phyloP scores from a whole-genome alignment of 495 filamentous ascomycete species.

The Sphaerosporella brunnea region DNA sequence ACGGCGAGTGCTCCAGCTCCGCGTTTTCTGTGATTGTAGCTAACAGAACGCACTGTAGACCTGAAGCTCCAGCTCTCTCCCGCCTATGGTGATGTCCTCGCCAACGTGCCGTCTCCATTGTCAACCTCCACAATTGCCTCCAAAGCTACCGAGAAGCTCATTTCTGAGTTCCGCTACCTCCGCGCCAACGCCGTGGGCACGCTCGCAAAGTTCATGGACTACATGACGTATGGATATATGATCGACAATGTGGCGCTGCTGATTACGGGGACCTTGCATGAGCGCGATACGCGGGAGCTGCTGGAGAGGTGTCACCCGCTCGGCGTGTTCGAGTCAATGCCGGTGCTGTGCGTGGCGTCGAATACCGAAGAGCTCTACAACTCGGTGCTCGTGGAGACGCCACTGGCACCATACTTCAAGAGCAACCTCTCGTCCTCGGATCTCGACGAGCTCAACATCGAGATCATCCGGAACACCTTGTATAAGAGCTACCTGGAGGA shows the following conservation, averaged over 20 bases:
- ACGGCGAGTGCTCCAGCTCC: slow-evolving; percentile 52
- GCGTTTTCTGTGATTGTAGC: too few species aligned
- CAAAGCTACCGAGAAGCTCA: slow-evolving; percentile 93
- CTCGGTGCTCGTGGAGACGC: slow-evolving; percentile 90
- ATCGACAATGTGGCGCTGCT: slow-evolving; percentile 98
- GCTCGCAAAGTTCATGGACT: slow-evolving; percentile 85
- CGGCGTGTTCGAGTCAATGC: slow-evolving; percentile 98
- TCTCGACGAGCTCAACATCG: slow-evolving; percentile 96
- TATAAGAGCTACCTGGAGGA: slow-evolving; percentile 99
- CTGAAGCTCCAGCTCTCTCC: slow-evolving; percentile 93
- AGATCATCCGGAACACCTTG: slow-evolving; percentile 94
- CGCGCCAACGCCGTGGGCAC: slow-evolving; percentile 80
- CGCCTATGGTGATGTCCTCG: slow-evolving; percentile 93
- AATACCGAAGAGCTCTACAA: slow-evolving; percentile 99
- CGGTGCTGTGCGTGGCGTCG: slow-evolving; percentile 88
- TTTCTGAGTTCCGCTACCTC: slow-evolving; percentile 91
- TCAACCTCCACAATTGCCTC: slow-evolving; percentile 87
- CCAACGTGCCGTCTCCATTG: slow-evolving; percentile 83
- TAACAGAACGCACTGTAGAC: too few species aligned
- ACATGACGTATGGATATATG: slow-evolving; percentile 98
- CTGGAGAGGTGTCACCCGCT: slow-evolving; percentile 91
- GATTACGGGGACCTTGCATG: slow-evolving; percentile 94
- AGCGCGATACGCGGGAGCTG: slow-evolving; percentile 90
- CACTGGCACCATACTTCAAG: slow-evolving; percentile 92
- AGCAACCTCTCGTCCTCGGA: slow-evolving; percentile 85